A percentile compares a stretch with the other conserved stretches of the same genome.
Evolutionary conservation across 495 filamentous ascomycete species (phyloP).

Genomic region (Aspergillus ostianus): DNA sequence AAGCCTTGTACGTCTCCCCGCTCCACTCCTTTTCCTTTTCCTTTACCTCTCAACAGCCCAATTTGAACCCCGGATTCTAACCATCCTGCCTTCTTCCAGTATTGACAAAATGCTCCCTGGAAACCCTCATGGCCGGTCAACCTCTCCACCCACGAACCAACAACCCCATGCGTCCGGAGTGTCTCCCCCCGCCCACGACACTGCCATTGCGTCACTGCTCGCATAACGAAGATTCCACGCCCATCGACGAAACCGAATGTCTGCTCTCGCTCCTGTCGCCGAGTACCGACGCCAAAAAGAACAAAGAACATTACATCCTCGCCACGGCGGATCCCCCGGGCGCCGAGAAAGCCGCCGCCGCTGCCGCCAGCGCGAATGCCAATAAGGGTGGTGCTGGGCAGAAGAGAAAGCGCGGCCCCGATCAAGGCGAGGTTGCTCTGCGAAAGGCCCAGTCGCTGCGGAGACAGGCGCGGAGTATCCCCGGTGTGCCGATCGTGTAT

Average conservation of each 20-base stretch:
- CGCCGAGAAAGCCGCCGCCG: slow-evolving; percentile 23
- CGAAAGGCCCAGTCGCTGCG: slow-evolving; percentile 36
- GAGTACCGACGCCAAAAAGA: slow-evolving; percentile 55
- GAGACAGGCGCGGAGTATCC: slow-evolving; percentile 39
- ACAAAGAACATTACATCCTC: slow-evolving; percentile 89
- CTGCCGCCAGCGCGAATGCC: slow-evolving; percentile 25
- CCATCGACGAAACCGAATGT: slow-evolving; percentile 75
- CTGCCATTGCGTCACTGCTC: slow-evolving; percentile 86
- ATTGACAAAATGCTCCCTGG: slow-evolving; percentile 60
- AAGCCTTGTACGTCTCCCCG: slow-evolving; percentile 67
- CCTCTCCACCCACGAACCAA: slow-evolving; percentile 48
- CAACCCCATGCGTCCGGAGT: slow-evolving; percentile 38
- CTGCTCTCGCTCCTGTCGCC: slow-evolving; percentile 75
- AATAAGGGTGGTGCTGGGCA: slow-evolving; percentile 7
- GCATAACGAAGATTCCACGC: slow-evolving; percentile 77
- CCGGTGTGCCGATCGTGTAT: slow-evolving; percentile 79
- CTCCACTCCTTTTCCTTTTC: slow-evolving; percentile 1
- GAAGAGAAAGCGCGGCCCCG: slow-evolving; percentile 31
- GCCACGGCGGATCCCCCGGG: slow-evolving; percentile 57
- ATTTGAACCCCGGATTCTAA: slow-evolving; percentile 7
- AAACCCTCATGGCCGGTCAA: slow-evolving; percentile 43
- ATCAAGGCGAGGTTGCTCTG: slow-evolving; percentile 23
- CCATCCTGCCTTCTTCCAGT: slow-evolving; percentile 32
- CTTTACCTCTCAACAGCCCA: slow-evolving; percentile 1
- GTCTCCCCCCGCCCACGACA: slow-evolving; percentile 44